Evolutionary conservation across 176 grass and related monocot species (phyloP), one percentile per base, ranked within the genome.

Genomic region (Olyra latifolia): DNA sequence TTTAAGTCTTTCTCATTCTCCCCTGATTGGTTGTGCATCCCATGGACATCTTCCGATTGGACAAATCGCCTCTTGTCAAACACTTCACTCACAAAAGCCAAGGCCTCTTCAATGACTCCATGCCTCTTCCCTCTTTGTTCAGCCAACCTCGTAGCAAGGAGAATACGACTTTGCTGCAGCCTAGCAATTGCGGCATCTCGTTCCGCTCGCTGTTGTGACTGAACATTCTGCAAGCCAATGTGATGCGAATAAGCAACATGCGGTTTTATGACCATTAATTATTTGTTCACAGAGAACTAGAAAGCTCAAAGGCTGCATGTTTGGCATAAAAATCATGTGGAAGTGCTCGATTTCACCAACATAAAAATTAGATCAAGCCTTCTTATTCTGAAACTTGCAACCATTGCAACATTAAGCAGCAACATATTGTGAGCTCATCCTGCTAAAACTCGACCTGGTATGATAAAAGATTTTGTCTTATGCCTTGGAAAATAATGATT

Each of bases 101-200:
- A 62, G 77, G 89, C 78, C 74, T 95, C 93, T 66, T 95, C 82
- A 52, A 95, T 92, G 75, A 90, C 78, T 69, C 72, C 76, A 71
- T 88, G 89, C 69, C 85, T 85, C 69, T 77, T 89, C 38, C 93
- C 85, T 53, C 77, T 86, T 63, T 95, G 84, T 57, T 95, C 85
- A 62, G 82, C 70, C 70, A 95, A 90, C 76, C 93, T 89, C 76
- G 84, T 80, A 17, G 87, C 90, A 67, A 95, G 93, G 41, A 92
- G 40, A 47, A 77, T 68, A 28, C 87, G 84, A 48, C 93, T 92
- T 82, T 90, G 89, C 82, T 95, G 87, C 58, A 95, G 54, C 39
- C 89, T 83, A 77, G 90, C 78, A 53, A 92, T 86, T 12, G 84
- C 89, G 8, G 74, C 80, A 83, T 85, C 84, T 79, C 59, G 70